A percentile compares a stretch with the other conserved stretches of the same genome.
Conservation (phyloP, 495 filamentous ascomycete species). For the Xylaria sp. region DNA sequence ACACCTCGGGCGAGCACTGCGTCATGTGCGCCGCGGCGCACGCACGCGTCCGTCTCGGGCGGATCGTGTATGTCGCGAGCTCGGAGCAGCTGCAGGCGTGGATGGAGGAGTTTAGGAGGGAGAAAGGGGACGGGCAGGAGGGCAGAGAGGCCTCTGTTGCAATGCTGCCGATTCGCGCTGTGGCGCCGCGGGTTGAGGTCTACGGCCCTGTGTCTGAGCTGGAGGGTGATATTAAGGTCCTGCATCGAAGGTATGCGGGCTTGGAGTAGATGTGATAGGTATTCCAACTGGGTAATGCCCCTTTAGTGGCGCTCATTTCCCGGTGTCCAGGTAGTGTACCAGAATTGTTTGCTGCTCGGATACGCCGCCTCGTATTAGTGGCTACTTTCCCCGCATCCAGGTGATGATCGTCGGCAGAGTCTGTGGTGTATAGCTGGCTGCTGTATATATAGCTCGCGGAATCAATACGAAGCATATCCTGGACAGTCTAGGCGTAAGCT, state of each 20-base stretch:
- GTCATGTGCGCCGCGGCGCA: constrained; percentile 46
- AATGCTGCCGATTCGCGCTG: neutral
- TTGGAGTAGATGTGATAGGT: neutral
- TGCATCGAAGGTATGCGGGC: constrained; percentile 20
- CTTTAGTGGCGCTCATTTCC: neutral
- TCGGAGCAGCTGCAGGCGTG: constrained; percentile 20
- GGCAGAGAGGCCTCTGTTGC: neutral
- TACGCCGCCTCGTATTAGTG: neutral
- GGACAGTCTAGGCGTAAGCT: neutral
- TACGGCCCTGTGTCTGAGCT: constrained; percentile 26
- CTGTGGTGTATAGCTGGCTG: too few species aligned
- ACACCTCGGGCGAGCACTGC: constrained; percentile 49
- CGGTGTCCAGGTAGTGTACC: neutral
- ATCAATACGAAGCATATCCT: neutral
- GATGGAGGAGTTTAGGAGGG: constrained; percentile 19
- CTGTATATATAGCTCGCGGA: neutral
- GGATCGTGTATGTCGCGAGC: constrained; percentile 39
- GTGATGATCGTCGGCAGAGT: too few species aligned
- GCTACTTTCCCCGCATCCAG: neutral
- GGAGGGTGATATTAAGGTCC: constrained; percentile 19
- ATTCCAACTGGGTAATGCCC: neutral
- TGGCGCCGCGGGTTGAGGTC: constrained; percentile 20
- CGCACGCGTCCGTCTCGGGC: constrained; percentile 38
- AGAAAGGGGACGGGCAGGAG: constrained; percentile 1
- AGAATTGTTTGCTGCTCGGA: neutral